These are phyloP conservation scores for Solanum corneliomulleri DNA, from an alignment of 257 asterid species.

Conservation along the genomic window DNA sequence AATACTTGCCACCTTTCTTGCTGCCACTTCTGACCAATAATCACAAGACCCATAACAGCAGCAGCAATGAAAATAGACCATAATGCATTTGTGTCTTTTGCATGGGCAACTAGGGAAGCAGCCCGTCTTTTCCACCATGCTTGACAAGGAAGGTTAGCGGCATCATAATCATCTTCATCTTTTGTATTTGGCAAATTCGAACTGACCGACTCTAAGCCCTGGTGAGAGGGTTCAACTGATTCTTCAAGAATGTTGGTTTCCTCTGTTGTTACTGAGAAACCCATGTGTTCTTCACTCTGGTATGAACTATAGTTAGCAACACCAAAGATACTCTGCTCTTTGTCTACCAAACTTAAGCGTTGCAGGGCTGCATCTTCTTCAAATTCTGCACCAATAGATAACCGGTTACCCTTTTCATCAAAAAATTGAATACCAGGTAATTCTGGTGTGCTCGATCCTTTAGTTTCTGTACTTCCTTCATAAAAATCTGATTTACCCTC, in stretches of 20 bases:
- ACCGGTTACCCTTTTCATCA: constrained; percentile 25
- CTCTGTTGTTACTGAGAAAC: constrained; percentile 14
- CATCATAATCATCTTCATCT: constrained; percentile 30
- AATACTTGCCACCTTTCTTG: constrained; percentile 65
- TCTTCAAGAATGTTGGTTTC: constrained; percentile 23
- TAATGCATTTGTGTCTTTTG: constrained; percentile 69
- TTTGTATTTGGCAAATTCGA: constrained; percentile 15
- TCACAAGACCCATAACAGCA: constrained; percentile 79
- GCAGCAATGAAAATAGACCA: constrained; percentile 88
- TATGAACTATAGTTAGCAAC: constrained; percentile 26
- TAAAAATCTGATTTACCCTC: constrained; percentile 7
- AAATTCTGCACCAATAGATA: constrained; percentile 10
- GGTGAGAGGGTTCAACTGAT: constrained; percentile 15
- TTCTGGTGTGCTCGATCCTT: constrained; percentile 15
- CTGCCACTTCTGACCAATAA: constrained; percentile 81
- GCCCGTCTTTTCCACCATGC: constrained; percentile 92
- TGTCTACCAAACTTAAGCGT: constrained; percentile 1
- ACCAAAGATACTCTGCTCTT: constrained; percentile 24
- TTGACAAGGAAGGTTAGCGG: constrained; percentile 55
- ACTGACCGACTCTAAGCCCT: constrained; percentile 17
- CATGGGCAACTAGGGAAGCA: constrained; percentile 47
- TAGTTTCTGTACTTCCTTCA: constrained; percentile 14
- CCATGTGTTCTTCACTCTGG: constrained; percentile 21
- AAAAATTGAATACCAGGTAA: constrained; percentile 22
- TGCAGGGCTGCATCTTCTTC: constrained; percentile 7